Conservation (phyloP, 2,329 filamentous ascomycete genomes). For the Aspergillus sp. region DNA sequence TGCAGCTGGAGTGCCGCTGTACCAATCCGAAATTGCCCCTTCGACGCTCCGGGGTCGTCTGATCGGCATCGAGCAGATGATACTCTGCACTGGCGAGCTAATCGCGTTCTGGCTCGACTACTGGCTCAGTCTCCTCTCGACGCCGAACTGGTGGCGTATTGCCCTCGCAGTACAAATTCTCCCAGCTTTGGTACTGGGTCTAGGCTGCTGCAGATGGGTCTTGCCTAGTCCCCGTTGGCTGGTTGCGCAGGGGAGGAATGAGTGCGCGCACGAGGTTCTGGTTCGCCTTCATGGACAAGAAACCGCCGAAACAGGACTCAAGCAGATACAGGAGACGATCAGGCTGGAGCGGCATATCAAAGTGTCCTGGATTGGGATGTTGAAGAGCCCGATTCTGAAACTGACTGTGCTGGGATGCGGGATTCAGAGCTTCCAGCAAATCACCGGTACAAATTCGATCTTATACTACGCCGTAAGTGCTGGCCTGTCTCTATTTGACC, state of each 20-base stretch:
- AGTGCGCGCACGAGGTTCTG: constrained; percentile 20
- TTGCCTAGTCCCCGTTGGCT: constrained; percentile 23
- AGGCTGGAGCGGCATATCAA: constrained; percentile 1
- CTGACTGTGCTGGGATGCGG: constrained; percentile 19
- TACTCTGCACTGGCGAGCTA: constrained; percentile 19
- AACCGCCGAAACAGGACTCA: constrained; percentile 14
- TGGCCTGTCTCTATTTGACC: background rate
- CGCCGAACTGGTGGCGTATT: constrained; percentile 20
- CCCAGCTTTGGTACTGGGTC: constrained; percentile 16
- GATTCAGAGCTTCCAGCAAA: constrained; percentile 21
- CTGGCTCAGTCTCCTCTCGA: constrained; percentile 16
- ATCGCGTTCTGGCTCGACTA: constrained; percentile 22
- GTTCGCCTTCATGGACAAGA: constrained; percentile 20
- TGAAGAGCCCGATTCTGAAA: background rate
- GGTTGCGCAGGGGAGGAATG: constrained; percentile 19
- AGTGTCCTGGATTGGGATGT: constrained; percentile 1
- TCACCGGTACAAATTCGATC: constrained; percentile 22
- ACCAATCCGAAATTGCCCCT: constrained; percentile 21
- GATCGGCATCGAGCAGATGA: constrained; percentile 12
- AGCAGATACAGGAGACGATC: constrained; percentile 16
- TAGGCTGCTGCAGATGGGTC: constrained; percentile 9
- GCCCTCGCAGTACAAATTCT: constrained; percentile 20
- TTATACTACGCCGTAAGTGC: constrained; percentile 19
- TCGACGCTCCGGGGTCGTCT: constrained; percentile 20
- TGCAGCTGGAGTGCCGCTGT: constrained; percentile 19